phyloP scores from a whole-genome alignment of 2,329 filamentous ascomycete species.

The Neoscytalidium dimidiatum region DNA sequence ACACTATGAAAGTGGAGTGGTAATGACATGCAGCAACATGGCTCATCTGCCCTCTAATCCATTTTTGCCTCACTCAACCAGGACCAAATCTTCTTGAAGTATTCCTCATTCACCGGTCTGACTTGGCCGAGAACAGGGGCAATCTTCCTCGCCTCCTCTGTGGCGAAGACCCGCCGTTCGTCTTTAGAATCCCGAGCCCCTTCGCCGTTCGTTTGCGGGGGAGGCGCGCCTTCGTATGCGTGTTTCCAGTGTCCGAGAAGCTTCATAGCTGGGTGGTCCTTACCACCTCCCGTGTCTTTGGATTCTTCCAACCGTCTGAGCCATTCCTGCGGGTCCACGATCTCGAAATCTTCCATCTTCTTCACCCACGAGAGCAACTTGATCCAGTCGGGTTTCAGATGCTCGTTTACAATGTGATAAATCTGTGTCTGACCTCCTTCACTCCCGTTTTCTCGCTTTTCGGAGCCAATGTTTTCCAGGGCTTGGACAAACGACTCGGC shows the following conservation, averaged over 20 bases:
- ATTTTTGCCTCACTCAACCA: conserved; percentile 29
- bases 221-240: conserved; percentile 17
- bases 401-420: conserved; percentile 54
- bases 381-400: conserved; percentile 46
- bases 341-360: conserved; percentile 40
- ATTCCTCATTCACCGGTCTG: conserved; percentile 44
- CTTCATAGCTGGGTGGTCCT: conserved; percentile 47
- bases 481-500: conserved; percentile 45
- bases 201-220: too few species aligned
- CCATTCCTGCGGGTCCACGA: conserved; percentile 47
- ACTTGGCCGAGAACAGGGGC: conserved; percentile 40
- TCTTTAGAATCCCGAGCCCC: too few species aligned
- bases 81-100: conserved; percentile 47
- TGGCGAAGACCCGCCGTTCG: conserved; percentile 34
- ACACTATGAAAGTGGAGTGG: too few species aligned
- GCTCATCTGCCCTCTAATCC: neutral
- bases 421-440: conserved; percentile 31
- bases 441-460: conserved; percentile 5
- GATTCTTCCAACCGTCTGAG: conserved; percentile 40
- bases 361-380: conserved; percentile 50
- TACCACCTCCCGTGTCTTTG: neutral
- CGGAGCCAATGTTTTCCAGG: conserved; percentile 11
- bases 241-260: conserved; percentile 54
- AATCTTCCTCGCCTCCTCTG: conserved; percentile 32
- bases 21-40: neutral